Base-by-base conservation (phyloP, 1,284 basidiomycete species). In the Marasmius tenuissimus region DNA sequence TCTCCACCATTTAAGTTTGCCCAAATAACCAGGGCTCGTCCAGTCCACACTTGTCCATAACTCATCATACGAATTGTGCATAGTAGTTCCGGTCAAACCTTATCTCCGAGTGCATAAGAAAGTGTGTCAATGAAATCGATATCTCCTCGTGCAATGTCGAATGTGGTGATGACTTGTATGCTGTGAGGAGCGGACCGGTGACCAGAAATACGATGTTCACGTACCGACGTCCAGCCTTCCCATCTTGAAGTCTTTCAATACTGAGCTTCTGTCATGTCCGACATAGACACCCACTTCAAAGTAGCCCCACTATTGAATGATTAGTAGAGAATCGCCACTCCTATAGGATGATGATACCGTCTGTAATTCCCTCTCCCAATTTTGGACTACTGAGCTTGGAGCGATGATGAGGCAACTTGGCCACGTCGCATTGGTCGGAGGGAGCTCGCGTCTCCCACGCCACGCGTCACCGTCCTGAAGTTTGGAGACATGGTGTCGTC, bases 51-150 rank as follows among this genome's bases (percentile, higher is more conserved):
- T 85, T 0, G 91, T 90, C 87, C 91, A 94, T 57, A 96, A 76
- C 71, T 96, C 94, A 49, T 85, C 81, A 67, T 94, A 93, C 0
- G 85, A 85, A 67, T 96, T 96, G 70, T 96, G 94, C 40, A 96
- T 93, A 0, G 92, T 88, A 8, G 89, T 92, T 8, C 93, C 91
- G 10, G 92, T 94, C 51, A 96, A 76, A 1, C 92, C 93, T 67
- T 93, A 92, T 1, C 93, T 85, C 1, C 79, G 72, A 14, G 70
- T 61, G 69, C 89, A 92, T 0, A 90, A 0, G 86, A 74, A 16
- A 93, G 81, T 51, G 81, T 78, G 58, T 87, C 83, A 1, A 95
- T 76, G 3, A 84, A 65, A 7, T 84, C 83, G 58, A 93, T 91
- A 57, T 92, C 85, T 47, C 77, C 76, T 1, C 87, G 81, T 0